These are phyloP conservation scores for Trichopus zeylanicus DNA, from an alignment of 116 monocot species.

Conservation along the genomic window DNA sequence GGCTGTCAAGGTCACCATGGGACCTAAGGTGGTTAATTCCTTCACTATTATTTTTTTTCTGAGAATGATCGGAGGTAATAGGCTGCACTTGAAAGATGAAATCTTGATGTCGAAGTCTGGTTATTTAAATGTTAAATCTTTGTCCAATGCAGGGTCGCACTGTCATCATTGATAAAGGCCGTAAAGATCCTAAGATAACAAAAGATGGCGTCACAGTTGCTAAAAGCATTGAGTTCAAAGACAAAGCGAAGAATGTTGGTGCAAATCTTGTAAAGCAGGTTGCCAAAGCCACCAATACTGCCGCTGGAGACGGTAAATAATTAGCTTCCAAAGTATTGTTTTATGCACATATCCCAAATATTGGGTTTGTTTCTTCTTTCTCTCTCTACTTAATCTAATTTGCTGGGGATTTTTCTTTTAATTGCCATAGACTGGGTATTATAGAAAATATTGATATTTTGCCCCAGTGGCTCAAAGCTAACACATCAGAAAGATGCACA, in stretches of 20 bases:
- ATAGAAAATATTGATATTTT: not conserved
- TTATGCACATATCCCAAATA: not conserved
- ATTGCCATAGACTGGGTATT: not conserved
- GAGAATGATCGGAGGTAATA: not conserved
- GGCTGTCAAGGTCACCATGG: slow-evolving; percentile 37
- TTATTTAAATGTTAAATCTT: not conserved
- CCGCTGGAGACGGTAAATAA: slow-evolving; percentile 82
- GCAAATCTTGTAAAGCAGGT: slow-evolving; percentile 91
- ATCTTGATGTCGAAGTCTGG: not conserved
- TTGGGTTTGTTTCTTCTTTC: not conserved
- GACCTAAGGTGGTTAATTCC: slow-evolving; percentile 19
- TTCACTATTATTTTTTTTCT: slow-evolving; percentile 1
- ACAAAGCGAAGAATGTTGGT: slow-evolving; percentile 73
- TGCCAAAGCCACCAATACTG: slow-evolving; percentile 74
- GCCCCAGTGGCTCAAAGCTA: too few relatives aligned
- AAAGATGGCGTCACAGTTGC: slow-evolving; percentile 96
- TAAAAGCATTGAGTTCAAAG: slow-evolving; percentile 75
- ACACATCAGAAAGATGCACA: too few relatives aligned
- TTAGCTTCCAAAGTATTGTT: not conserved
- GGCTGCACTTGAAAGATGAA: not conserved
- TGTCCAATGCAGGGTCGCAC: slow-evolving; percentile 53
- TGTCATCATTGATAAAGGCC: slow-evolving; percentile 67
- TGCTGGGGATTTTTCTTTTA: not conserved
- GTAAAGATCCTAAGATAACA: slow-evolving; percentile 57
- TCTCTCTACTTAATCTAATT: not conserved